These are phyloP conservation scores for Geotrichum carabidarum DNA, from an alignment of 1,139 yeast species.

Conservation along the genomic window DNA sequence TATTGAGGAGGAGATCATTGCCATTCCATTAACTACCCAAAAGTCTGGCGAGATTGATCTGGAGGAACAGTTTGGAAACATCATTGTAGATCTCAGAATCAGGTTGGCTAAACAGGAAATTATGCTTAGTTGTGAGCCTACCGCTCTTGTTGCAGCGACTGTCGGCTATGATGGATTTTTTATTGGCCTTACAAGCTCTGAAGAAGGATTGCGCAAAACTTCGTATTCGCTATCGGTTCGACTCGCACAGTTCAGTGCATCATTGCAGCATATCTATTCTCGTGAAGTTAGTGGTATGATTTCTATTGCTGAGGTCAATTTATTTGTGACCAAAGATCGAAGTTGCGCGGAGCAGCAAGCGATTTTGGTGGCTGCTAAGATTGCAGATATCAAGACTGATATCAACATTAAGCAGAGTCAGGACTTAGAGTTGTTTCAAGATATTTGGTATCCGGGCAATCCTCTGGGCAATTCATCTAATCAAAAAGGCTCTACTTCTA, in stretches of 20 bases:
- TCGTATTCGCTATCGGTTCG: conserved; percentile 45
- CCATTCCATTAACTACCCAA: neutral
- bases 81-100: conserved; percentile 62
- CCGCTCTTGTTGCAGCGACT: conserved; percentile 85
- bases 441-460: conserved; percentile 66
- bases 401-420: conserved; percentile 80
- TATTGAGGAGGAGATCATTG: neutral
- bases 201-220: conserved; percentile 25
- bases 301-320: conserved; percentile 47
- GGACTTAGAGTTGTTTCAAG: conserved; percentile 75
- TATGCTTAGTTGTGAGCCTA: conserved; percentile 83
- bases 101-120: conserved; percentile 68
- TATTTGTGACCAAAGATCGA: conserved; percentile 35
- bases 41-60: conserved; percentile 11
- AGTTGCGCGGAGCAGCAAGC: conserved; percentile 23
- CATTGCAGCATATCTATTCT: conserved; percentile 85
- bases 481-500: conserved; percentile 2
- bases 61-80: conserved; percentile 36
- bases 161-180: conserved; percentile 65
- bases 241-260: conserved; percentile 54
- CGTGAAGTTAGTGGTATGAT: conserved; percentile 81
- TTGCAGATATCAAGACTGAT: conserved; percentile 56
- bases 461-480: conserved; percentile 9
- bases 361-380: conserved; percentile 44
- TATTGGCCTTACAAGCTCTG: conserved; percentile 52